phyloP scores from a whole-genome alignment of 2,329 filamentous ascomycete genomes.

The Orbilia quercus region DNA sequence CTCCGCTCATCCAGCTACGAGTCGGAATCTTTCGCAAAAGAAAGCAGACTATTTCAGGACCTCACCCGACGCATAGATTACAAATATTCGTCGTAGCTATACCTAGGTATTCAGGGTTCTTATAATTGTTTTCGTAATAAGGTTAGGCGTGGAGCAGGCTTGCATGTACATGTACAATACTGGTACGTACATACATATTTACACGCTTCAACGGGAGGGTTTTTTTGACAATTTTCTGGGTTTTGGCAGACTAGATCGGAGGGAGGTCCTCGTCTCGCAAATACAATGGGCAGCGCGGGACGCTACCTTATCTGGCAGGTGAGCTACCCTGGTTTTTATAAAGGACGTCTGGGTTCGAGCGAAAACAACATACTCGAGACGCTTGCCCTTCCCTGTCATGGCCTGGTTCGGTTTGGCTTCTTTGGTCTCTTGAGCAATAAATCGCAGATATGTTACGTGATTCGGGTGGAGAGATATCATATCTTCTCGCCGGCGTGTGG shows the following conservation, averaged over 20 bases:
- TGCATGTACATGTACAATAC: constrained; percentile 49
- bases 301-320: constrained; percentile 54
- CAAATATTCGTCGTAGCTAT: background rate
- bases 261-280: constrained; percentile 50
- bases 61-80: constrained; percentile 51
- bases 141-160: constrained; percentile 26
- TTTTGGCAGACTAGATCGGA: constrained; percentile 33
- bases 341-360: constrained; percentile 39
- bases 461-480: constrained; percentile 28
- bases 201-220: constrained; percentile 2
- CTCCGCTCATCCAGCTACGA: constrained; percentile 11
- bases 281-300: constrained; percentile 46
- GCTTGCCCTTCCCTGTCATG: constrained; percentile 46
- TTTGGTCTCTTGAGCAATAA: constrained; percentile 43
- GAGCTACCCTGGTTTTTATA: constrained; percentile 53
- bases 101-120: constrained; percentile 20
- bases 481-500: constrained; percentile 22
- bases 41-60: constrained; percentile 16
- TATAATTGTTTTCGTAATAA: constrained; percentile 47
- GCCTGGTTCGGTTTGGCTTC: constrained; percentile 30
- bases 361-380: constrained; percentile 45
- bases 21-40: constrained; percentile 46
- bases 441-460: constrained; percentile 54
- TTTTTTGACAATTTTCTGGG: constrained; percentile 49
- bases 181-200: constrained; percentile 13